Evolutionary conservation across 2,329 filamentous ascomycete genomes (phyloP).

Genomic region (Fusarium redolens): DNA sequence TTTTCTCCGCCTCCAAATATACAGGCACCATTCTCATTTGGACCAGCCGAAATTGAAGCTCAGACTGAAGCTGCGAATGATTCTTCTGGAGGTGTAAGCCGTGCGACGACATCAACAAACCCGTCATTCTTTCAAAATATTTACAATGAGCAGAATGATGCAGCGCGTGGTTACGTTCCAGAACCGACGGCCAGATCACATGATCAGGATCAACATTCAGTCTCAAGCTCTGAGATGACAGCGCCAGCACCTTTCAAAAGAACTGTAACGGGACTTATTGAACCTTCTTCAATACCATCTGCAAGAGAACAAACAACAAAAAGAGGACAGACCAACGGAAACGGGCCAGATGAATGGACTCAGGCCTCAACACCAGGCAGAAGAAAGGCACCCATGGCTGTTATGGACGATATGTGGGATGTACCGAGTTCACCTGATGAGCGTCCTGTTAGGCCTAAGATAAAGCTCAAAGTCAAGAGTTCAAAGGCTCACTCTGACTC

Average conservation of each 20-base stretch:
- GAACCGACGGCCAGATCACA: slow-evolving; percentile 14
- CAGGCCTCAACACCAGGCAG: slow-evolving; percentile 50
- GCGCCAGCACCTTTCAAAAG: slow-evolving; percentile 44
- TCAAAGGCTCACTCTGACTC: slow-evolving; percentile 7
- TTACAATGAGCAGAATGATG: slow-evolving; percentile 59
- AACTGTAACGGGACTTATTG: slow-evolving; percentile 41
- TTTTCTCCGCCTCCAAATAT: slow-evolving; percentile 33
- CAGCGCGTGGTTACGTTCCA: slow-evolving; percentile 39
- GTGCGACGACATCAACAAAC: slow-evolving; percentile 58
- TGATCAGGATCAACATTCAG: slow-evolving; percentile 12
- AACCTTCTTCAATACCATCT: slow-evolving; percentile 44
- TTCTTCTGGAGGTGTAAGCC: slow-evolving; percentile 44
- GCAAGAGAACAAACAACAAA: slow-evolving; percentile 45
- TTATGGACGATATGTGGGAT: slow-evolving; percentile 55
- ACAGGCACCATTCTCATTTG: slow-evolving; percentile 1
- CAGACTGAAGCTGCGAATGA: slow-evolving; percentile 19
- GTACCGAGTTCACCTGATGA: slow-evolving; percentile 57
- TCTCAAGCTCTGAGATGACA: slow-evolving; percentile 43
- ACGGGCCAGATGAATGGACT: slow-evolving; percentile 44
- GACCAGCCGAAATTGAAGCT: slow-evolving; percentile 4
- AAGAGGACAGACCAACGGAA: slow-evolving; percentile 18
- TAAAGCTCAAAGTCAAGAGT: slow-evolving; percentile 34
- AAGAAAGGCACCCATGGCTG: slow-evolving; percentile 35
- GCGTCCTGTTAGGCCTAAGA: slow-evolving; percentile 9
- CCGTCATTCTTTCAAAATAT: slow-evolving; percentile 60